These are phyloP conservation scores for Globisporangium sylvaticum DNA, from an alignment of 352 stramenopile species.

Conservation along the genomic window DNA sequence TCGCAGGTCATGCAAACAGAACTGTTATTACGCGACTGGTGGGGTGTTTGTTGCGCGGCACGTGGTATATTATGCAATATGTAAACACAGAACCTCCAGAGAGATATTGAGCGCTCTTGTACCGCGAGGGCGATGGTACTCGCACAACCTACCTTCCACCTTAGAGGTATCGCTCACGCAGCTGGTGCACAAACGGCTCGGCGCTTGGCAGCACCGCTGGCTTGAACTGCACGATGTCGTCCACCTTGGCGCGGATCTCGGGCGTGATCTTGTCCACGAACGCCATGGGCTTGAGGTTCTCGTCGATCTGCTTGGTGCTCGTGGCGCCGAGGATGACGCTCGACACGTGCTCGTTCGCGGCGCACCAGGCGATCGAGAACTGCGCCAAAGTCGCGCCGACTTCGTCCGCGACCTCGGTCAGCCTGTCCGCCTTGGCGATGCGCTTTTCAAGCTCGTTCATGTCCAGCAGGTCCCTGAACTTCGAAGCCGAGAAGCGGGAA, in stretches of 20 bases:
- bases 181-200: conserved; percentile 26
- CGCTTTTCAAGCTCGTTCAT: conserved; percentile 49
- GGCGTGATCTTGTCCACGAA: conserved; percentile 70
- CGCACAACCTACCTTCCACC: background rate
- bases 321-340: conserved; percentile 51
- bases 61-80: no score
- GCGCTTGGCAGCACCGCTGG: conserved; percentile 24
- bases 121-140: background rate
- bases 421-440: conserved; percentile 37
- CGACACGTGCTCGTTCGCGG: conserved; percentile 47
- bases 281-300: conserved; percentile 65
- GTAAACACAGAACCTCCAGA: no score
- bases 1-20: no score
- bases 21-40: no score
- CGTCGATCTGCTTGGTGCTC: conserved; percentile 46
- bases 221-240: conserved; percentile 54
- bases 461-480: conserved; percentile 18
- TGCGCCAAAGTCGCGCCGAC: conserved; percentile 58
- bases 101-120: no score
- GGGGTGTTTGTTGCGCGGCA: no score
- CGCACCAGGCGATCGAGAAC: conserved; percentile 47
- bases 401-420: conserved; percentile 50
- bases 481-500: conserved; percentile 46
- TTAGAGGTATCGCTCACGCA: background rate
- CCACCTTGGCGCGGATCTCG: conserved; percentile 61